Evolutionary conservation across 257 asterid genomes (phyloP), one percentile per base, ranked within the genome.

Genomic region (Lithospermum erythrorhizon): DNA sequence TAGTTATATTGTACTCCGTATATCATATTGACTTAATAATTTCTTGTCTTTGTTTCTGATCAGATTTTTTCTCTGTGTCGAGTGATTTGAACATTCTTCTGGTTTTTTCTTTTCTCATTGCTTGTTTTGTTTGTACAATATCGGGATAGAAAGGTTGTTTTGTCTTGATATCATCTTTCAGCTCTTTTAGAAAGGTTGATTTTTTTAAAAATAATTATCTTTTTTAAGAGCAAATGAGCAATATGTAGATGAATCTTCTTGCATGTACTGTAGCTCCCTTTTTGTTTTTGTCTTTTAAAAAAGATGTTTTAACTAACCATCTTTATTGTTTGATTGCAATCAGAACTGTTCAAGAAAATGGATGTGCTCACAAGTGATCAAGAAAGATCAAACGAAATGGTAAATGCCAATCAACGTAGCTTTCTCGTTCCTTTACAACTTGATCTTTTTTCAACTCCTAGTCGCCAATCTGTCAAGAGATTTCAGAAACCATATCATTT

Each of bases 371-470:
- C 87, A 0, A 79, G 81, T 21, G 90, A 84, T 65, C 89, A 81
- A 30, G 96, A 93, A 61, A 77, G 88, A 80, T 93, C 99, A 49
- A 93, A 93, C 29, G 97, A 93, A 75, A 73, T 85, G 98, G 95
- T 91, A 77, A 57, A 53, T 52, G 23, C 29, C 49, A 23, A 27
- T 61, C 18, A 14, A 20, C 20, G 52, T 53, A 21, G 20, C n/a
- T 37, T 37, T 37, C 48, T 4, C 48, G 8, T 41, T 41, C 49
- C 5, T 14, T 11, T 41, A 35, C 18, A 41, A 41, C 11, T 8
- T 41, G 13, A 41, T 3, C 49, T 41, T 1, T 41, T n/a, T 13
- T 41, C 13, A 35, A 35, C 45, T 32, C 41, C 9, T 35, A 8
- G 14, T 35, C 45, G 9, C 32, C 32, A 27, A 27, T 27, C 6